Conservation (phyloP, 768 basidiomycete genomes). For the Tephrocybe rancida region DNA sequence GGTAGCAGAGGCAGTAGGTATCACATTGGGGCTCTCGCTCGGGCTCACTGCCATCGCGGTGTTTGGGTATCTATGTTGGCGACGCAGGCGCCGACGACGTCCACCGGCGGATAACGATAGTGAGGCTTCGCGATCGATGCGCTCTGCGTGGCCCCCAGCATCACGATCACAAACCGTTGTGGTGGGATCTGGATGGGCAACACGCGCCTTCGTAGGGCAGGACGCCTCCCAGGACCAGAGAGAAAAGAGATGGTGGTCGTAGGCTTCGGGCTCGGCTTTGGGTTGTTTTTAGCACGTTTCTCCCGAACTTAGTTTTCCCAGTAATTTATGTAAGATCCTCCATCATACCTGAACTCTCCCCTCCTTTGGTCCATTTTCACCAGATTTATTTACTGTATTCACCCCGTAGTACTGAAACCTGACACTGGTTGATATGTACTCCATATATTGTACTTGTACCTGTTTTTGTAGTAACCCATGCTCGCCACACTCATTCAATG, state of each 20-base stretch:
- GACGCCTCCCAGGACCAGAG: neutral
- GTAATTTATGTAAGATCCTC: neutral
- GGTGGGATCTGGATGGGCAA: neutral
- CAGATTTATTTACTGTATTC: too few species aligned
- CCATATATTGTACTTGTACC: too few species aligned
- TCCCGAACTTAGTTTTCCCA: neutral
- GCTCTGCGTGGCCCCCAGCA: neutral
- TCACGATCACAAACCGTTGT: neutral
- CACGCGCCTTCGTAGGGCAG: neutral
- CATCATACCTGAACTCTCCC: neutral
- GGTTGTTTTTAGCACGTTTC: too few species aligned
- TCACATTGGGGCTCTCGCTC: constrained; percentile 30
- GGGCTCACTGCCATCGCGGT: constrained; percentile 27
- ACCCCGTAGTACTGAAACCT: too few species aligned
- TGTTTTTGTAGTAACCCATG: too few species aligned
- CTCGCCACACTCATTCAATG: too few species aligned
- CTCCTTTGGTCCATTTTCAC: too few species aligned
- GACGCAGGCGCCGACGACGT: constrained; percentile 21
- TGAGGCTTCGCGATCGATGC: constrained; percentile 7
- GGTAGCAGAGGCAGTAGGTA: constrained; percentile 24
- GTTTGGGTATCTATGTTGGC: constrained; percentile 23
- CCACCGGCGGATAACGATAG: constrained; percentile 7
- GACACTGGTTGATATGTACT: too few species aligned
- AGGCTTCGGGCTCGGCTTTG: neutral
- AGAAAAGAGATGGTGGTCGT: constrained; percentile 6